These are phyloP conservation scores for Aureobasidium musti DNA, from an alignment of 2,329 filamentous ascomycete genomes.

Conservation along the genomic window DNA sequence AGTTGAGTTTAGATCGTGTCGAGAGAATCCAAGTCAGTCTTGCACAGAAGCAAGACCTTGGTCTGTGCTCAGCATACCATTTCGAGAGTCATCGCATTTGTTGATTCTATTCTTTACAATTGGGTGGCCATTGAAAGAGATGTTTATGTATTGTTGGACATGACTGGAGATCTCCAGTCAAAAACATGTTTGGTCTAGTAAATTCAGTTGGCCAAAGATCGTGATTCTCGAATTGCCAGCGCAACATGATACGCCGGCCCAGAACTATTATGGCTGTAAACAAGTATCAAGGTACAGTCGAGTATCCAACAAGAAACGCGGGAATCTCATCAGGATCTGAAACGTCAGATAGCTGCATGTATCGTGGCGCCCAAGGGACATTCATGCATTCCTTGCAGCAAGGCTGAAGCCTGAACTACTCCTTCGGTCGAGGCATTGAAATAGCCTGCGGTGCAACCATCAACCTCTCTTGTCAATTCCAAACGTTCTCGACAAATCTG, in stretches of 20 bases:
- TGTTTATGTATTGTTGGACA: background rate
- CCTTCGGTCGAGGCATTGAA: constrained; percentile 3
- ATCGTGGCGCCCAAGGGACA: background rate
- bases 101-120: too few relatives aligned
- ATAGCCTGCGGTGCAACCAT: constrained; percentile 7
- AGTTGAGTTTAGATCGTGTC: background rate
- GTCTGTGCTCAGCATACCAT: constrained; percentile 27
- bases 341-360: background rate
- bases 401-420: background rate
- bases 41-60: constrained; percentile 18
- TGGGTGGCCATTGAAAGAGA: too few relatives aligned
- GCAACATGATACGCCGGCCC: background rate
- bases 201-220: background rate
- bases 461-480: background rate
- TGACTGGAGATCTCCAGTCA: too few relatives aligned
- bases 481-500: background rate
- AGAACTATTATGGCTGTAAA: background rate
- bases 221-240: background rate
- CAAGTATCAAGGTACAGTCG: background rate
- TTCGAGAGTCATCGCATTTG: background rate
- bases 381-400: constrained; percentile 19
- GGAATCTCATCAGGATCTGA: background rate
- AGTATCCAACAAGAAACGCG: background rate
- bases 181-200: too few relatives aligned
- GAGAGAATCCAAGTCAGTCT: constrained; percentile 9